Evolutionary conservation across 2,329 filamentous ascomycete species (phyloP), one percentile per base, ranked within the genome.

Genomic region (Onygena corvina): DNA sequence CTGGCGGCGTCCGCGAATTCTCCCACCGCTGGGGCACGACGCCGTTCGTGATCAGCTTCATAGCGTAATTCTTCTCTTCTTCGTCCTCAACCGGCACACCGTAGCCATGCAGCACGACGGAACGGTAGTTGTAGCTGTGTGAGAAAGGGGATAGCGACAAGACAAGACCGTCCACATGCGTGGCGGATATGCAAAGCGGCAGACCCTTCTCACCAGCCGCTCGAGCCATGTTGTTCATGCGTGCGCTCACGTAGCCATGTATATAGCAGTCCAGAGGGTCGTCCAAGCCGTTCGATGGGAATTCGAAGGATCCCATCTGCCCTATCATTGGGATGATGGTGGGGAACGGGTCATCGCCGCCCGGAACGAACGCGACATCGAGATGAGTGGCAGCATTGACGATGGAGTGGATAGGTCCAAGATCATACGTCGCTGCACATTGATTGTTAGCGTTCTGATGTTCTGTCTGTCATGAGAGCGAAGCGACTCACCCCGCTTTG

Each of bases 61-160:
- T 83, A 5, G 86, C 86, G 68, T 77, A 92, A 3, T 85, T 62
- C 61, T 85, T 85, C 69, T 94, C 87, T 2, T 74, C 76, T 0
- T 67, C 64, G 52, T 83, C 77, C 1, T 77, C 76, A 4, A 94
- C 84, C 1, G 83, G 65, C 6, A 67, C 71, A 0, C 83, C 87
- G 61, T 81, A 77, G 1, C 87, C 88, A 60, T 90, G 87, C 9
- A 92, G 72, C 6, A 87, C 71, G 8, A 84, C 84, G 33, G 81
- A 86, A 54, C 86, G 84, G 69, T 92, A 94, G 71, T 93, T 90
- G 71, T 86, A 89, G 68, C 78, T 85, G 71, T 93, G 86, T 52
- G 77, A 78, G 69, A 86, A 84, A 9, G 86, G 84, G 0, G 86
- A 87, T 11, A 93, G 75, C 16, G 84, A 77, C 27, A 94, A 77